Evolutionary conservation across 2,329 filamentous ascomycete species (phyloP), one percentile per base, ranked within the genome.

Genomic region (Sarocladium oryzae): DNA sequence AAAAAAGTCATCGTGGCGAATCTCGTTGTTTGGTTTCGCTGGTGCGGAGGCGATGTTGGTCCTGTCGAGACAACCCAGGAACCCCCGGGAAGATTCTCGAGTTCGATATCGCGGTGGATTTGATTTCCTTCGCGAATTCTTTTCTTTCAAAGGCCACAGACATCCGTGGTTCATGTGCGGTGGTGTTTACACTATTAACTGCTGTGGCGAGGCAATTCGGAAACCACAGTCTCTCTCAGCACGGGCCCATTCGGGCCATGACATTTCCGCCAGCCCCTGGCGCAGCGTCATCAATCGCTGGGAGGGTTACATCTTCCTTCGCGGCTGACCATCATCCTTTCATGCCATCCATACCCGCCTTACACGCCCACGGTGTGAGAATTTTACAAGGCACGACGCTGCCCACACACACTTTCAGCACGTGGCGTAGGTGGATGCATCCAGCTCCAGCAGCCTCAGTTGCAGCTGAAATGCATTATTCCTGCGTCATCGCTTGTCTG

Each of bases 281-380:
- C 16, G 5, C 40, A 43, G 21, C 40, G 40, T 43, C 21, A 43
- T 43, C 20, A 4, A 28, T 16, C 23, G 21, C 40, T 23, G 26
- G 40, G 7, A 43, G 40, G 23, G 40, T 43, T 43, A 43, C 40
- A 43, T 43, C 21, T 43, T 43, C 40, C 40, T 43, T 43, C 40
- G 40, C 21, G 37, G 23, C 21, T 16, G 40, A 26, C 11, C 21
- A 43, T 43, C 40, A 43, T 43, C 40, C 8, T 37, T n/a, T n/a
- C n/a, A n/a, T n/a, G n/a, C 35, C 35, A n/a, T 18, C 35, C 35
- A n/a, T 15, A 37, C 35, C 6, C 6, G 11, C 40, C 40, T 43
- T 43, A 43, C 40, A 43, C 40, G 21, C 13, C 5, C 40, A 15
- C n/a, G n/a, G n/a, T n/a, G n/a, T n/a, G n/a, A n/a, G n/a, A n/a